These are phyloP conservation scores for Naganishia sp. DNA, from an alignment of 1,284 basidiomycete species.

Conservation along the genomic window DNA sequence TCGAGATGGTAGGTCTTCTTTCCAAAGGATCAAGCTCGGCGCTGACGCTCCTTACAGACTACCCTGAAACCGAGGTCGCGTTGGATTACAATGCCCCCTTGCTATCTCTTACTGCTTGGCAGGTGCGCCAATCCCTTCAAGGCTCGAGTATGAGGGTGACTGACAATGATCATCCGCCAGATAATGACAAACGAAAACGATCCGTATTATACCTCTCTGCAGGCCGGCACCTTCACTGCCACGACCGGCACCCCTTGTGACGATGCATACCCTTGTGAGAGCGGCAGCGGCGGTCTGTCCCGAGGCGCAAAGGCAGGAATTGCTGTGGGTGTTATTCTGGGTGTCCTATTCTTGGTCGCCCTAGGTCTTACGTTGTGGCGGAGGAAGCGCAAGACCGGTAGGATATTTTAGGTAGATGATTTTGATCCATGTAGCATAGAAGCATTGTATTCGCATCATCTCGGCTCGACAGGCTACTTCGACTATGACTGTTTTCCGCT, in stretches of 20 bases:
- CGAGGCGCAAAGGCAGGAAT: conserved; percentile 62
- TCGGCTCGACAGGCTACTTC: neutral
- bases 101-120: conserved; percentile 70
- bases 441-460: conserved; percentile 11
- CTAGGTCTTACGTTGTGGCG: conserved; percentile 60
- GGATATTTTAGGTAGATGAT: conserved; percentile 27
- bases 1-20: conserved; percentile 60
- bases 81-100: conserved; percentile 77
- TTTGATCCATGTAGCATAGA: neutral
- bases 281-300: conserved; percentile 57
- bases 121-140: conserved; percentile 39
- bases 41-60: conserved; percentile 35
- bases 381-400: conserved; percentile 39
- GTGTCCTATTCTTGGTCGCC: conserved; percentile 63
- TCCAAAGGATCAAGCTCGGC: conserved; percentile 22
- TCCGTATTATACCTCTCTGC: conserved; percentile 72
- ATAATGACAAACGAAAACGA: conserved; percentile 54
- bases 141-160: neutral
- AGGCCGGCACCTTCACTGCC: conserved; percentile 66
- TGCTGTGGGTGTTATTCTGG: conserved; percentile 68
- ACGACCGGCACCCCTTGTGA: conserved; percentile 75
- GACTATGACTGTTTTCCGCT: too few relatives aligned
- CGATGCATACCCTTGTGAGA: conserved; percentile 62
- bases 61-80: conserved; percentile 50
- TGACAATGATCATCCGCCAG: conserved; percentile 2